Evolutionary conservation across 2,329 filamentous ascomycete species (phyloP), one percentile per base, ranked within the genome.

Genomic region (Penicillium freii): DNA sequence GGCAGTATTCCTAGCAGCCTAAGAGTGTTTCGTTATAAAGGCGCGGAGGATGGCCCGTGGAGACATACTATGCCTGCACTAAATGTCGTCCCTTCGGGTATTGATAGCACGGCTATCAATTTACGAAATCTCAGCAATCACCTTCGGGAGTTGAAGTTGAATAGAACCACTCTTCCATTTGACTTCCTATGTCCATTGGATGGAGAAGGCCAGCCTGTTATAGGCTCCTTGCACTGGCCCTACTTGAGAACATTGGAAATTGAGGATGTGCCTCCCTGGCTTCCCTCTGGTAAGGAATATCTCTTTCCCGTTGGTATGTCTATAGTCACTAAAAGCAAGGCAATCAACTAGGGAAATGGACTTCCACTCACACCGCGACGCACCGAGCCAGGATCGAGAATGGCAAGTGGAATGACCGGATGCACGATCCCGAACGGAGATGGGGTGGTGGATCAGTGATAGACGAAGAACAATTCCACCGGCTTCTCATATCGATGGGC

Each of bases 241-340:
- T 42, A 19, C 23, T 29, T 57, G 29, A 19, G 53, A 19, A 43
- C 42, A 25, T 15, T 57, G 25, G 49, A 53, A 29, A 11, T 57
- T 25, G 23, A 23, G 29, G 33, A 33, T 38, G 29, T 57, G n/a
- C 54, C 34, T 17, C 49, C 54, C 13, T 52, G 42, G 33, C 54
- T 53, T 48, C 43, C 49, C 21, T 57, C 49, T 38, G 54, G 54
- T 57, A 51, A 46, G 49, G 25, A 27, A 43, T 47, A 51, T 19
- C 7, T 10, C 5, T 19, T n/a, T 27, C 7, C 23, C 7, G 4
- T 23, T 10, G 13, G 21, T 23, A 40, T 40, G 2, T 31, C 11
- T 25, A 29, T 31, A 13, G 19, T 13, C 21, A 53, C 29, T 52
- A 25, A 53, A 43, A 53, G 3, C 25, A 47, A 29, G 17, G 2